Evolutionary conservation across 805 yeast species (phyloP).

Genomic region (Wickerhamiella allomyrinae): DNA sequence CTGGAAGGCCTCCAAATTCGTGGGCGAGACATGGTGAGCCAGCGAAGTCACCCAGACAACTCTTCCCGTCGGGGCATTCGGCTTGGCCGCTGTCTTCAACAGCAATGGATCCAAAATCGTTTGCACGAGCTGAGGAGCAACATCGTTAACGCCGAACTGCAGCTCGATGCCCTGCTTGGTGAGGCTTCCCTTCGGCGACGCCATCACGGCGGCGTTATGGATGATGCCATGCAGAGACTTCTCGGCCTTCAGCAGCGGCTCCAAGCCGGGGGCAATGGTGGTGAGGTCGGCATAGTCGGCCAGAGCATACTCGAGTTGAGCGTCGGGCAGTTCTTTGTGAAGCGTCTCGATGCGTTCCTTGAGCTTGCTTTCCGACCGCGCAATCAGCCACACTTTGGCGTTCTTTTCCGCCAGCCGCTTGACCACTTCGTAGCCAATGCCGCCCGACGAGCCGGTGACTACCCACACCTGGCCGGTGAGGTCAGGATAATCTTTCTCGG

Average conservation of each 20-base stretch:
- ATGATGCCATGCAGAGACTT: conserved; percentile 14
- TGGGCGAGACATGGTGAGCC: conserved; percentile 23
- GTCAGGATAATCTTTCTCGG: conserved; percentile 19
- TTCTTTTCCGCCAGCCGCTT: conserved; percentile 6
- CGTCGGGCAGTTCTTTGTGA: conserved; percentile 16
- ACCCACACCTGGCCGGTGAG: conserved; percentile 24
- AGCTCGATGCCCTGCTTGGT: conserved; percentile 34
- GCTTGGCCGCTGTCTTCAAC: conserved; percentile 22
- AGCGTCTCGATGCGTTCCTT: conserved; percentile 21
- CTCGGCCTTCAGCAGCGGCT: conserved; percentile 7
- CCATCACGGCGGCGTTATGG: conserved; percentile 19
- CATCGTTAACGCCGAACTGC: conserved; percentile 33
- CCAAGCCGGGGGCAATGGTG: conserved; percentile 15
- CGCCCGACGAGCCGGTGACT: conserved; percentile 18
- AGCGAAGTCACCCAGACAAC: conserved; percentile 34
- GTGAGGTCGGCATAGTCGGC: conserved; percentile 18
- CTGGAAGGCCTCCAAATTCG: conserved; percentile 26
- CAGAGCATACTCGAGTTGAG: conserved; percentile 12
- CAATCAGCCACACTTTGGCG: conserved; percentile 28
- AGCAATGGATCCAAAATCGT: conserved; percentile 26
- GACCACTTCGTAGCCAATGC: conserved; percentile 14
- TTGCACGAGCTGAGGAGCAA: conserved; percentile 35
- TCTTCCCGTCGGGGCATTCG: conserved; percentile 22
- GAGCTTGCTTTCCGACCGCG: conserved; percentile 27
- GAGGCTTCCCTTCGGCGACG: conserved; percentile 23